A percentile compares a stretch with the other conserved stretches of the same genome.
Conservation (phyloP, 129 eudicot genomes). For the Helianthus tuberosus region DNA sequence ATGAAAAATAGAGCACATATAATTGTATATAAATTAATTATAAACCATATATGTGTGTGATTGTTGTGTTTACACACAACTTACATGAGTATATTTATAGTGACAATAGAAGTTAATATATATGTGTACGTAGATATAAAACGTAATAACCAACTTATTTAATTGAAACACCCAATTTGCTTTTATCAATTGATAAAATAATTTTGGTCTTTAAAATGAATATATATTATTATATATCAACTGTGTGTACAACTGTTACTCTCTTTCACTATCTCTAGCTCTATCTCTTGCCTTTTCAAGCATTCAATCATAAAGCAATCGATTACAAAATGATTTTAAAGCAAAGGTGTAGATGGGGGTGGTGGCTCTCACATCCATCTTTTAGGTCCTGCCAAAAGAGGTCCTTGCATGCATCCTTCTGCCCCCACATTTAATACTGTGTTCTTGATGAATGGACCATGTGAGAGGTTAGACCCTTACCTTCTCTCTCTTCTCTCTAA, state of each 20-base stretch:
- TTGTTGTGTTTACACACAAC: too few species aligned
- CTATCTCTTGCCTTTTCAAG: slow-evolving; percentile 16
- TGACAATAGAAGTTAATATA: too few species aligned
- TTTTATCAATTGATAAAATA: not conserved
- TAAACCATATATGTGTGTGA: too few species aligned
- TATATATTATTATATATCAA: not conserved
- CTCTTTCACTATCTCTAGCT: slow-evolving; percentile 5
- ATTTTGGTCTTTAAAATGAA: not conserved
- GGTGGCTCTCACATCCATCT: slow-evolving; percentile 37
- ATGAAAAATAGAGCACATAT: too few species aligned
- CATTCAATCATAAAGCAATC: slow-evolving; percentile 73
- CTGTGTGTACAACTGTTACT: not conserved
- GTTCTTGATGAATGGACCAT: slow-evolving; percentile 58
- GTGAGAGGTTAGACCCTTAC: slow-evolving; percentile 14
- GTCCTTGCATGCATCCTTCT: slow-evolving; percentile 33
- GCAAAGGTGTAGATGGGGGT: slow-evolving; percentile 11
- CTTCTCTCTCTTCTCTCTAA: slow-evolving; percentile 18
- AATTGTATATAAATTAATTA: too few species aligned
- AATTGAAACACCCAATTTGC: not conserved
- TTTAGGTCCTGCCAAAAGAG: slow-evolving; percentile 37
- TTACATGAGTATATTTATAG: too few species aligned
- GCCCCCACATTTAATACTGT: slow-evolving; percentile 29
- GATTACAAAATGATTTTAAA: slow-evolving; percentile 52
- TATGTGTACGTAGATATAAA: too few species aligned
- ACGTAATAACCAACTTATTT: too few species aligned